Evolutionary conservation across 2,329 filamentous ascomycete genomes (phyloP), one percentile per base, ranked within the genome.

Genomic region (Plenodomus lindquistii): DNA sequence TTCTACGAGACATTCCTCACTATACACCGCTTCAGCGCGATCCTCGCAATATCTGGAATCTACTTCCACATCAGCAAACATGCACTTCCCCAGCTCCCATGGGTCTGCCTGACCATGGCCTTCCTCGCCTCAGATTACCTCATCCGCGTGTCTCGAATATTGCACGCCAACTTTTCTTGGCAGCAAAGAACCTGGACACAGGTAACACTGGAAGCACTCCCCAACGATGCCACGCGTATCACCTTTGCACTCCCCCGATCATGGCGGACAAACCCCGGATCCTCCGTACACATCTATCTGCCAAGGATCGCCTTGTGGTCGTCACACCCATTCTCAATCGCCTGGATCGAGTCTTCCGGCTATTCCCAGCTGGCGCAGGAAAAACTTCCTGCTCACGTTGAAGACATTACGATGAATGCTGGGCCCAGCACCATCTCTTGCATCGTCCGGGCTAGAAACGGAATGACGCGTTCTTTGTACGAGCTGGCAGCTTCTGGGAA

Each of bases 371-470:
- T 37, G 9, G n/a, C 22, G n/a, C 19, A 22, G 21, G 52, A 55
- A 29, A 50, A 55, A 13, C 29, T 48, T 1, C 53, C 47, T 15
- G 75, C 50, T 72, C 75, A 49, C 50, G 60, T 42, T 55, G 74
- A 31, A 61, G 70, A 39, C 72, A 75, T 59, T 68, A 67, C 19
- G 71, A 76, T 57, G 76, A 81, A 53, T 59, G 77, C 10, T 63
- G 77, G 50, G 65, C 67, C 21, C 53, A 73, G 8, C 69, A 74
- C 54, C 73, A 77, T 62, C 74, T 77, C 11, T 79, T 88, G 96
- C 59, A 78, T 97, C 60, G 85, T 96, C 60, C 89, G 89, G 50
- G 89, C 90, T 16, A 88, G 93, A 49, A 89, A 86, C 0, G 92
- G 92, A 21, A 86, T 96, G 75, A 96, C 92, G 1, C 83, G 88